Evolutionary conservation across 2,329 filamentous ascomycete species (phyloP).

Genomic region (Colletotrichum scovillei): DNA sequence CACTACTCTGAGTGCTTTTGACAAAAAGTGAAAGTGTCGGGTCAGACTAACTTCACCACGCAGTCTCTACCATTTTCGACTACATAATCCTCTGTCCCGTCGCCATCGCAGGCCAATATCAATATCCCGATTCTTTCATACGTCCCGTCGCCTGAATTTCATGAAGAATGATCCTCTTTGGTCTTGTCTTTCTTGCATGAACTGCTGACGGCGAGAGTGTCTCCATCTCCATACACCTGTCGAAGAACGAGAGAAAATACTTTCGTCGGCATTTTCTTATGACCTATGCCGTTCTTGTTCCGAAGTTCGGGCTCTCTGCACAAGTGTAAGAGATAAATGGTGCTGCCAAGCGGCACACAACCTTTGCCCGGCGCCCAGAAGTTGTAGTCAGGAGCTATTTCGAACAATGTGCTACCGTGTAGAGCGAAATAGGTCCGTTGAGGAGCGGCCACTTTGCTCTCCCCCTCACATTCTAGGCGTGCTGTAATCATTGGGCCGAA

Average conservation of each 20-base stretch:
- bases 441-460: background rate
- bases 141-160: background rate
- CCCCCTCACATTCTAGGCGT: background rate
- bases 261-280: too few species aligned
- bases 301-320: background rate
- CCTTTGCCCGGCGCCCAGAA: background rate
- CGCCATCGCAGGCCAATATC: too few species aligned
- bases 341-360: background rate
- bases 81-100: background rate
- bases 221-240: background rate
- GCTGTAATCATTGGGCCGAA: background rate
- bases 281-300: background rate
- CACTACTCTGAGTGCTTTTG: too few species aligned
- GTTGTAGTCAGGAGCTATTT: background rate
- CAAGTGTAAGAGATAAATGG: background rate
- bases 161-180: background rate
- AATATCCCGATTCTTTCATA: background rate
- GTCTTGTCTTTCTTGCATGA: background rate
- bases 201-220: too few species aligned
- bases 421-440: background rate
- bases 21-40: too few species aligned
- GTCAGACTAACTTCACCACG: background rate
- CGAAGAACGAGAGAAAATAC: background rate
- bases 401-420: background rate
- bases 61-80: background rate